Percentiles rank a stretch among this genome's conserved stretches.
Conservation (phyloP, 306 rosid genomes). For the Vigna radiata region DNA sequence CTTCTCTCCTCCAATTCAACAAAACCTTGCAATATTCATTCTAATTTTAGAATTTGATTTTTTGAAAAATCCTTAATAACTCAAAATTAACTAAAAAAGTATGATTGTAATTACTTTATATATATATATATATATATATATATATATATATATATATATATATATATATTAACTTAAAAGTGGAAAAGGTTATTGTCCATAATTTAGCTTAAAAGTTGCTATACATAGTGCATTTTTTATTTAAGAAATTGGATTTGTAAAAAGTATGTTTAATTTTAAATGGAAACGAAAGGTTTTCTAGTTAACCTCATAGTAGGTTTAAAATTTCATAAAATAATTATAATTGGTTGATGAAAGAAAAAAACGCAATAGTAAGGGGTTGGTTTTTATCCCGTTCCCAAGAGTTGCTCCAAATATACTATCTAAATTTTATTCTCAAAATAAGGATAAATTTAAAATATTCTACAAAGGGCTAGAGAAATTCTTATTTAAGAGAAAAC, state of each 20-base stretch:
- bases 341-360: slow-evolving; percentile 1
- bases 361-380: neutral
- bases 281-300: slow-evolving; percentile 39
- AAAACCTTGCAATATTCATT: neutral
- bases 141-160: too few relatives aligned
- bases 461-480: neutral
- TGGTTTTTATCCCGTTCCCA: slow-evolving; percentile 40
- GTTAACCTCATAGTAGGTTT: slow-evolving; percentile 18
- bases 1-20: too few relatives aligned
- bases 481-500: neutral
- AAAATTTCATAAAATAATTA: slow-evolving; percentile 10
- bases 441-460: neutral
- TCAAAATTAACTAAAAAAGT: neutral
- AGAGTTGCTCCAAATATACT: slow-evolving; percentile 38
- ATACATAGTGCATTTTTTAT: too few relatives aligned
- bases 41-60: neutral
- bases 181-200: slow-evolving; percentile 13
- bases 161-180: neutral
- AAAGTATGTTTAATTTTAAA: slow-evolving; percentile 20
- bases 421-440: neutral
- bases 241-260: neutral
- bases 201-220: slow-evolving; percentile 1
- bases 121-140: neutral
- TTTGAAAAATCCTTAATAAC: neutral
- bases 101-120: neutral